A percentile compares a stretch with the other conserved stretches of the same genome.
phyloP scores from a whole-genome alignment of 257 asterid genomes.

The Perilla frutescens region DNA sequence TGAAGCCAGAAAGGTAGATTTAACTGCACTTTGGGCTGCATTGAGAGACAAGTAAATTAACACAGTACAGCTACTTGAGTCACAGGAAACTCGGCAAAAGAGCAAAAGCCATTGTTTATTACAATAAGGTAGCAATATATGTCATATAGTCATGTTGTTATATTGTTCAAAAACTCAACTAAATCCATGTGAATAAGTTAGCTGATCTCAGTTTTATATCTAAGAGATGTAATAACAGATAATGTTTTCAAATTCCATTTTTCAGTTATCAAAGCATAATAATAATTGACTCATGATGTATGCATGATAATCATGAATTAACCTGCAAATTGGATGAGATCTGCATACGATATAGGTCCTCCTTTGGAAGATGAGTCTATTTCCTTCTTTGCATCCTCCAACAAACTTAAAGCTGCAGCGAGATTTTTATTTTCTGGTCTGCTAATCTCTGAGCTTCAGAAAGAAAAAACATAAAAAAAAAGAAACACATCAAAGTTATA shows the following conservation, averaged over 20 bases:
- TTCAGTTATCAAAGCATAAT: constrained; percentile 28
- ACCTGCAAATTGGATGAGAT: constrained; percentile 91
- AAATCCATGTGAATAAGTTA: background rate
- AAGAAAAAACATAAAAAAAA: constrained; percentile 43
- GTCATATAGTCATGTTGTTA: background rate
- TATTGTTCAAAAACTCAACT: constrained; percentile 3
- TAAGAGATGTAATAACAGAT: background rate
- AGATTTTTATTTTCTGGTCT: constrained; percentile 93
- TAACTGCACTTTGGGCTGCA: constrained; percentile 96
- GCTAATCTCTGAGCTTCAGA: constrained; percentile 96
- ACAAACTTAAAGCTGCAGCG: constrained; percentile 61
- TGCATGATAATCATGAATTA: constrained; percentile 21
- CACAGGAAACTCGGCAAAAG: constrained; percentile 7
- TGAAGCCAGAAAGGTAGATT: constrained; percentile 79
- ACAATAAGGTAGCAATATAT: constrained; percentile 26
- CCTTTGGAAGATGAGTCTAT: constrained; percentile 80
- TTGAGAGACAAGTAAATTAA: constrained; percentile 13
- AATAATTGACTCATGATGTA: constrained; percentile 10
- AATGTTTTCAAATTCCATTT: background rate
- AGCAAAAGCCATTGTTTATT: background rate
- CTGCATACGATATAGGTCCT: constrained; percentile 89
- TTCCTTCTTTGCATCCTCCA: constrained; percentile 89
- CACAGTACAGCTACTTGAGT: constrained; percentile 13
- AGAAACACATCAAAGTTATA: constrained; percentile 30
- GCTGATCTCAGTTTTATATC: constrained; percentile 10